These are phyloP conservation scores for Diaporthe ampelina DNA, from an alignment of 2,329 filamentous ascomycete genomes.

Conservation along the genomic window DNA sequence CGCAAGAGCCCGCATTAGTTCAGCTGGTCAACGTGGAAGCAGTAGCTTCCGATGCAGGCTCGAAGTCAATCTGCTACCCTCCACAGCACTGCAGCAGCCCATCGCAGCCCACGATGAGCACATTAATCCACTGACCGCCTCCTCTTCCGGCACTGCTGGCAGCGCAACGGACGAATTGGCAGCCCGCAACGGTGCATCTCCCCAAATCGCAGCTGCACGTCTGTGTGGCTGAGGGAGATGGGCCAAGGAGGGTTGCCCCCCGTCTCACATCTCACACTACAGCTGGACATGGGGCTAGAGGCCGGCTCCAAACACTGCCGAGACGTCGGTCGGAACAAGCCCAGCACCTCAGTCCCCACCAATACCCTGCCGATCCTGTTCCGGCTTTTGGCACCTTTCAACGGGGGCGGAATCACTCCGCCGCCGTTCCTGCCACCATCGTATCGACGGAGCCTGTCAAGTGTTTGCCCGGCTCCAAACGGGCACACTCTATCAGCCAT, in stretches of 20 bases:
- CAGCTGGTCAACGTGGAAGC: constrained; percentile 18
- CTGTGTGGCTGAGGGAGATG: constrained; percentile 27
- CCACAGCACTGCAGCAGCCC: not conserved
- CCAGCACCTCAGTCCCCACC: not conserved
- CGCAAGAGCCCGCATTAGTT: not conserved
- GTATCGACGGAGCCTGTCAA: not conserved
- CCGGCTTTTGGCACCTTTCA: not conserved
- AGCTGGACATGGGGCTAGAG: constrained; percentile 5
- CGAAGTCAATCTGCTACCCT: constrained; percentile 4
- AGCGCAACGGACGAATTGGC: not conserved
- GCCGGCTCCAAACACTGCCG: constrained; percentile 31
- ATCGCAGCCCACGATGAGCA: not conserved
- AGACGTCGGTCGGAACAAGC: constrained; percentile 26
- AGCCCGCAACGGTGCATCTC: not conserved
- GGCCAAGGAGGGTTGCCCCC: constrained; percentile 11
- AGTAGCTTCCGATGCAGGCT: constrained; percentile 35
- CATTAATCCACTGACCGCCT: constrained; percentile 29
- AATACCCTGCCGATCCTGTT: constrained; percentile 19
- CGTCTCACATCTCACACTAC: constrained; percentile 7
- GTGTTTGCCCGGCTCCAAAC: not conserved
- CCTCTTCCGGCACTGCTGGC: not conserved
- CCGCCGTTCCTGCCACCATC: not conserved
- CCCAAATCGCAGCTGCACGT: constrained; percentile 4
- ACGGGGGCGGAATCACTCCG: not conserved
- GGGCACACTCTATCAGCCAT: not conserved